Evolutionary conservation across 495 filamentous ascomycete species (phyloP), one percentile per base, ranked within the genome.

Genomic region (Platismatia glauca): DNA sequence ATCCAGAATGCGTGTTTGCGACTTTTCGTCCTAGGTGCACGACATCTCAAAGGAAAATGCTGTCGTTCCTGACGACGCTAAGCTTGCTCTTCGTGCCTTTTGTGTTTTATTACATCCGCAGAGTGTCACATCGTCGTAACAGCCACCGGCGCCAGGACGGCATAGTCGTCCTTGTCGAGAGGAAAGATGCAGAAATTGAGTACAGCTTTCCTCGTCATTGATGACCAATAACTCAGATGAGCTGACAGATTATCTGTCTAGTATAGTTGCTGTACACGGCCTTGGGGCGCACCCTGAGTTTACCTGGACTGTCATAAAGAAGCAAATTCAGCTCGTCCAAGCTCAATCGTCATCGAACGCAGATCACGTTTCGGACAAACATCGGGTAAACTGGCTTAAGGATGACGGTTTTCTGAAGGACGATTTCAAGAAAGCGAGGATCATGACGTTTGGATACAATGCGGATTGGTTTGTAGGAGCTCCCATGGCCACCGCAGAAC

Each of bases 381-480:
- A 27, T 29, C 50, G 50, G 50, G 24, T 55, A 55, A 55, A 55
- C 29, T 55, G 50, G 50, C 22, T 55, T 27, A 55, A 55, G 22
- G 50, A 55, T 29, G 50, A 55, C 50, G 24, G 29, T 55, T 55
- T 29, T 22, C 50, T 55, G 50, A 55, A 55, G 22, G 22, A 55
- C 7, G 50, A 55, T 29, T 55, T 55, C 50, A 31, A 55, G 8
- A 55, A 27, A 55, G 50, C 50, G 22, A 55, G 50, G 50, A 55
- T 55, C 22, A 55, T 55, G 50, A 55, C 50, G 18, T 55, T 55
- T 55, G 50, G 50, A 55, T 55, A 55, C 18, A 55, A 55, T 55
- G 50, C 50, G 29, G 50, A 55, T 55, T 27, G 50, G 50, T 55
- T 55, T 55, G 7, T 55, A 29, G 50, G 50, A 55, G 50, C 50